Conservation (phyloP, 495 filamentous ascomycete species). For the Hyphodiscus hymeniophilus region DNA sequence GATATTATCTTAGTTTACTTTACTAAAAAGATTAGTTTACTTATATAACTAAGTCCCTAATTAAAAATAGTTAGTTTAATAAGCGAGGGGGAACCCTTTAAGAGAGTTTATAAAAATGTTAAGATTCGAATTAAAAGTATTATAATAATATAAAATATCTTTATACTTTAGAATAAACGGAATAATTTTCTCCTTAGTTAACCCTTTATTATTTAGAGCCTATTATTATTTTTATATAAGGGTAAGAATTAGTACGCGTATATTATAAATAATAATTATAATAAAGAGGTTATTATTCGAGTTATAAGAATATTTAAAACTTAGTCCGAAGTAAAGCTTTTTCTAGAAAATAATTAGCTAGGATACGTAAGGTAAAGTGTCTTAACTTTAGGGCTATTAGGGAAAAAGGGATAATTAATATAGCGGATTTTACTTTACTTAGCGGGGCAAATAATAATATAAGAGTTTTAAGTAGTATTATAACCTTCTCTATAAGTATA, state of each 20-base stretch:
- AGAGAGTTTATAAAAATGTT: neutral
- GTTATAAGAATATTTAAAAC: neutral
- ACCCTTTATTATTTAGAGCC: neutral
- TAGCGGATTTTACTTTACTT: too few relatives aligned
- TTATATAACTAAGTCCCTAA: neutral
- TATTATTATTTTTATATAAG: neutral
- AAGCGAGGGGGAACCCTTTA: neutral
- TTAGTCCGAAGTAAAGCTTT: neutral
- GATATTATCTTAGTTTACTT: too few relatives aligned
- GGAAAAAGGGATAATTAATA: too few relatives aligned
- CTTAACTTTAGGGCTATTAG: neutral
- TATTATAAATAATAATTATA: neutral
- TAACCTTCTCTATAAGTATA: neutral
- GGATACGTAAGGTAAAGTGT: neutral
- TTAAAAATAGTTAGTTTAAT: neutral
- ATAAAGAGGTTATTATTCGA: neutral
- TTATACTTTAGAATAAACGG: neutral
- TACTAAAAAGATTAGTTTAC: neutral
- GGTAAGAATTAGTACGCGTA: too few relatives aligned
- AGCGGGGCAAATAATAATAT: neutral
- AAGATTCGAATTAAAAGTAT: neutral
- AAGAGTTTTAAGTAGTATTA: neutral
- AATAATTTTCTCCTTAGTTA: neutral
- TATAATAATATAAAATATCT: neutral
- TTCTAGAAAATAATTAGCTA: neutral